Evolutionary conservation across 192 early-diverging fungal genomes (phyloP).

Genomic region (Coemansia sp.): DNA sequence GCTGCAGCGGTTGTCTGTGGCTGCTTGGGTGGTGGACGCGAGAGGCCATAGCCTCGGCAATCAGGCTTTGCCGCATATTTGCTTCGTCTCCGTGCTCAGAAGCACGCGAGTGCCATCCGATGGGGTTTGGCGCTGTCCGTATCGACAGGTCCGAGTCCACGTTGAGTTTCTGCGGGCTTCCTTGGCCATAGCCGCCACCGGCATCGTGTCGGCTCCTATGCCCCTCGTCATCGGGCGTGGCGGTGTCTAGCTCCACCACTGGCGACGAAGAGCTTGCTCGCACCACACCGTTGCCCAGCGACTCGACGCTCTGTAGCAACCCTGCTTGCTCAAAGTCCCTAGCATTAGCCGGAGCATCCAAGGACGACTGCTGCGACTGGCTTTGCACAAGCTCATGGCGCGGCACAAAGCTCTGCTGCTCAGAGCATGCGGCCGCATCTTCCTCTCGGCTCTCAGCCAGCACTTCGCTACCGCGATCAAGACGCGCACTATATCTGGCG

Average conservation of each 20-base stretch:
- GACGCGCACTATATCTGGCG: neutral
- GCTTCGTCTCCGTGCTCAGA: neutral
- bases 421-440: neutral
- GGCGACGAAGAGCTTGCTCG: conserved; percentile 22
- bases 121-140: conserved; percentile 7
- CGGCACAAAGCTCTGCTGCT: neutral
- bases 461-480: neutral
- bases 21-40: neutral
- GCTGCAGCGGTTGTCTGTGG: neutral
- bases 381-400: neutral
- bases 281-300: conserved; percentile 15
- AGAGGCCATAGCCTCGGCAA: conserved; percentile 45
- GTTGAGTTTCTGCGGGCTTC: neutral
- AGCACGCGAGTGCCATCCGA: neutral
- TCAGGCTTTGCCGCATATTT: conserved; percentile 40
- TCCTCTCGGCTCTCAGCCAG: neutral
- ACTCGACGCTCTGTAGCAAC: conserved; percentile 43
- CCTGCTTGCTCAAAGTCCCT: conserved; percentile 29
- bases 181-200: neutral
- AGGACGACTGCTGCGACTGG: conserved; percentile 4
- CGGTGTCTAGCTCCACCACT: conserved; percentile 30
- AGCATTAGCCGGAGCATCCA: conserved; percentile 22
- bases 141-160: conserved; percentile 14
- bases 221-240: conserved; percentile 12
- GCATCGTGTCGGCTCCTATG: neutral